Conservation (phyloP, 306 rosid species). For the Glycyrrhiza uralensis region DNA sequence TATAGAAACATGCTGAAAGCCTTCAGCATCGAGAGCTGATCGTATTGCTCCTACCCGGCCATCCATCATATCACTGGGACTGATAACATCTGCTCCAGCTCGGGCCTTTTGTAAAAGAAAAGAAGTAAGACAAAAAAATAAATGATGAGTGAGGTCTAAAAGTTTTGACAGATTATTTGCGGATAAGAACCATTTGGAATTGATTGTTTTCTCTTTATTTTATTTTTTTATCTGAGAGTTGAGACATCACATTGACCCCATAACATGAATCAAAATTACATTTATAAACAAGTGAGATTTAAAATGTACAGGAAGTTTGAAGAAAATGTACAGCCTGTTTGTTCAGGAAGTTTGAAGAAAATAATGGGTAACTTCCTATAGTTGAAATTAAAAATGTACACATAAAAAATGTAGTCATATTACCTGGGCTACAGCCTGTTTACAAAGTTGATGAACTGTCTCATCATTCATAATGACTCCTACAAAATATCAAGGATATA, state of each 20-base stretch:
- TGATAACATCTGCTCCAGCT: constrained; percentile 96
- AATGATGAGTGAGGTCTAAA: background rate
- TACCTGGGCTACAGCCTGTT: constrained; percentile 98
- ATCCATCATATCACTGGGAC: constrained; percentile 99
- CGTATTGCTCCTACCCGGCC: constrained; percentile 94
- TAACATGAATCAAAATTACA: background rate
- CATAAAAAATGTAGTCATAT: constrained; percentile 24
- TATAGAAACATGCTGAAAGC: constrained; percentile 86
- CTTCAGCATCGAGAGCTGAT: constrained; percentile 91
- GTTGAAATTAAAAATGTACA: background rate
- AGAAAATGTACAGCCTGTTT: constrained; percentile 6
- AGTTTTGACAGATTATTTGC: background rate
- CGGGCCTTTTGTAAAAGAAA: constrained; percentile 56
- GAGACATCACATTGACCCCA: background rate
- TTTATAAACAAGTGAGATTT: background rate
- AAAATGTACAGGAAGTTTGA: constrained; percentile 4
- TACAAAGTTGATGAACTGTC: constrained; percentile 89
- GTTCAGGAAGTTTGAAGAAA: background rate
- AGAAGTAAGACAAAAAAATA: background rate
- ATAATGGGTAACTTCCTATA: background rate
- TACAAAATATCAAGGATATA: constrained; percentile 39
- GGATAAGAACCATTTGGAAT: background rate
- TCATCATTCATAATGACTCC: constrained; percentile 97
- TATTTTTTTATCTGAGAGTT: background rate
- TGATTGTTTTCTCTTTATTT: background rate